Evolutionary conservation across 768 basidiomycete genomes (phyloP), one percentile per base, ranked within the genome.

Genomic region (Boletellus ananiceps): DNA sequence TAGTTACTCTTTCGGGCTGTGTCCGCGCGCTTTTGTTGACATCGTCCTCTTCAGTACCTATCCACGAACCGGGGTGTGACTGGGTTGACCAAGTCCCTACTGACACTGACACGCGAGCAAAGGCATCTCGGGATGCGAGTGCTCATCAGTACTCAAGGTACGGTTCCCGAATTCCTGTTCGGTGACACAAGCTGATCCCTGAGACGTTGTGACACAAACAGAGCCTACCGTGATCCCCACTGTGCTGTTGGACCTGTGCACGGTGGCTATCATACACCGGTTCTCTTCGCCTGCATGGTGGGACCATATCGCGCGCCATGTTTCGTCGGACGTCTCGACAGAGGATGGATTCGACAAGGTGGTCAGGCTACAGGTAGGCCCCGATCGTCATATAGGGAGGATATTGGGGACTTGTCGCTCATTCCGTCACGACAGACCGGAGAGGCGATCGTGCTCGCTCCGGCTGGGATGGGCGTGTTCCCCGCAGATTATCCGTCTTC

Each of bases 281-380:
- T 87, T 88, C 56, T 83, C 83, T 0, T 86, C 85, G 0, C 81
- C 82, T 0, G 70, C 80, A 0, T 86, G 85, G 85, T 83, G 83
- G 79, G 72, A 79, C 0, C 82, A 86, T 51, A 60, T 87, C 2
- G 65, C 74, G 9, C 74, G 78, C 14, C 83, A 85, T 57, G 79
- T 86, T 15, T 78, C 82, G 0, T 78, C 81, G 0, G 75, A 83
- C 50, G 73, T 84, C 52, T 73, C 75, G 1, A 67, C 65, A 4
- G 73, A 68, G 1, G 78, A 82, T 27, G 81, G 76, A 0, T 84
- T 86, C 50, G 78, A 84, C 54, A 71, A 74, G 39, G 77, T 86
- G 8, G 82, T 83, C 13, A 76, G 61, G 41, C 63, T 86, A 11
- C 73, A 82, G 74, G 84, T 84, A 50, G 47, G 65, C n/a, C 19